Evolutionary conservation across 2,329 filamentous ascomycete genomes (phyloP).

Genomic region (Paracorniculantispora psalliotae): DNA sequence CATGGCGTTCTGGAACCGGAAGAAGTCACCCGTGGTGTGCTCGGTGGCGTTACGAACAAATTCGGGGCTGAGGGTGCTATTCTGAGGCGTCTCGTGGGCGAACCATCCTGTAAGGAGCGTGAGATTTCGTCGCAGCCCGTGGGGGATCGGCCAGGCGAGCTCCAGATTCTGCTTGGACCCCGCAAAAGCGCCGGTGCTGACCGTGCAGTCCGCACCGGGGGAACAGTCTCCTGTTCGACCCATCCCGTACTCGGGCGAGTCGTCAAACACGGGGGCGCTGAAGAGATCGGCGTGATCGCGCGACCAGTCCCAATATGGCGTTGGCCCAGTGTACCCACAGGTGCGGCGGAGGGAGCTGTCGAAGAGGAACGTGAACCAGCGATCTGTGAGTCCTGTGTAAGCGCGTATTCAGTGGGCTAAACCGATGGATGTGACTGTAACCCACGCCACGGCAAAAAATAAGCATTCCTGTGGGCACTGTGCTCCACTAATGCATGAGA

Average conservation of each 20-base stretch:
- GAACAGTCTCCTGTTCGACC: not conserved
- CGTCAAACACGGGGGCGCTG: conserved; percentile 1
- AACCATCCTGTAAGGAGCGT: not conserved
- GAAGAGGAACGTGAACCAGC: not conserved
- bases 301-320: conserved; percentile 11
- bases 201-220: not conserved
- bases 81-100: not conserved
- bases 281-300: conserved; percentile 6
- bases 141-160: not conserved
- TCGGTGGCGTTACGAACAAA: not conserved
- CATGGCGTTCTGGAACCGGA: not conserved
- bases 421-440: too few relatives aligned
- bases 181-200: not conserved
- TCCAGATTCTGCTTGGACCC: not conserved
- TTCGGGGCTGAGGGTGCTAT: not conserved
- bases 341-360: not conserved
- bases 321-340: conserved; percentile 4
- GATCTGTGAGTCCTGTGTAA: too few relatives aligned
- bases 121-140: not conserved
- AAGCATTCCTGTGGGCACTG: not conserved
- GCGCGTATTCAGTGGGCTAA: too few relatives aligned
- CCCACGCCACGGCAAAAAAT: conserved; percentile 1
- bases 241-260: conserved; percentile 1
- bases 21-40: not conserved
- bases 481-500: not conserved